Evolutionary conservation across 2,329 filamentous ascomycete genomes (phyloP), one percentile per base, ranked within the genome.

Genomic region (Diaporthe eres): DNA sequence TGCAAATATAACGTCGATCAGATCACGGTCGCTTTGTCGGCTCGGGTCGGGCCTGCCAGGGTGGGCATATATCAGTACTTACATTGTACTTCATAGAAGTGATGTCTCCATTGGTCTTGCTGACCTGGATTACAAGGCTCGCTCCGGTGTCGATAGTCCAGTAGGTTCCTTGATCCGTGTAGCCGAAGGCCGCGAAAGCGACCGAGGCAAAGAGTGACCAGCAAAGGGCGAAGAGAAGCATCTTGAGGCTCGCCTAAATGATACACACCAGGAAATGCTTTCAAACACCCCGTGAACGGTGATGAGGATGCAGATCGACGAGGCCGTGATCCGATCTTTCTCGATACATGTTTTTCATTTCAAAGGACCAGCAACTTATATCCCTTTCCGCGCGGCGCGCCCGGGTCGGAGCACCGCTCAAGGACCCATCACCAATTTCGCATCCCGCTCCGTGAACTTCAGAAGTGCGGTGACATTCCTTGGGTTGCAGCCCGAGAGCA

Each of bases 111-210:
- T 80, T 83, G 17, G 79, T 80, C 77, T 83, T 83, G 76, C 80
- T 82, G 61, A 84, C 82, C 51, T 81, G 82, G 76, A 84, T 83
- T 44, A 84, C 80, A 9, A 84, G 79, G 15, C 79, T 78, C 5
- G 82, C 77, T 0, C 82, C 82, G 25, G 79, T 81, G 75, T 82
- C 84, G 51, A 85, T 83, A n/a, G 84, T 81, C 76, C 84, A 85
- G 75, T 84, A 83, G 49, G 79, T 81, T 34, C 81, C 83, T 70
- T 83, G 80, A 34, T 86, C 84, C 1, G 81, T 83, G 77, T 83
- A 86, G 34, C 85, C 85, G 80, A 83, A 86, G 9, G 81, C 83
- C 47, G 85, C 85, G 5, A 82, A 79, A 31, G 81, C 84, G 51
- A 76, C 78, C 15, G 80, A 82, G 78, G 77, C 78, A 65, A 79